These are phyloP conservation scores for Neonectria coccinea DNA, from an alignment of 2,329 filamentous ascomycete species.

Conservation along the genomic window DNA sequence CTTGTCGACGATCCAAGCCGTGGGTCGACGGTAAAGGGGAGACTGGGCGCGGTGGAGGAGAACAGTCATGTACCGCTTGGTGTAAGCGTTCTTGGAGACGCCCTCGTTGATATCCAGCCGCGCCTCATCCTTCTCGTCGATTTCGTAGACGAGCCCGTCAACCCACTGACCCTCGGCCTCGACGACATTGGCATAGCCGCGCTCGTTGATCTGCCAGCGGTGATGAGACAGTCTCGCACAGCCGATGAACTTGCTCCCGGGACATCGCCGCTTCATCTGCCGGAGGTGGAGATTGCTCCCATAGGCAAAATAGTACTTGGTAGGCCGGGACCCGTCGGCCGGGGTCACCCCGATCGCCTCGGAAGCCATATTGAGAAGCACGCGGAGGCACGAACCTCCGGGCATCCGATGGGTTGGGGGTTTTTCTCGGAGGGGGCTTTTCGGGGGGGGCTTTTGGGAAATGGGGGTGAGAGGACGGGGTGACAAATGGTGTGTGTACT, in stretches of 20 bases:
- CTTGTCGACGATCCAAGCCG: constrained; percentile 53
- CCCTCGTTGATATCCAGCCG: constrained; percentile 56
- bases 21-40: constrained; percentile 52
- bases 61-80: constrained; percentile 51
- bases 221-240: constrained; percentile 53
- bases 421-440: neutral
- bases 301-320: constrained; percentile 59
- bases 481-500: constrained; percentile 18
- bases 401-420: constrained; percentile 36
- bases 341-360: constrained; percentile 32
- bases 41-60: constrained; percentile 49
- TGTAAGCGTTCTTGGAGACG: constrained; percentile 54
- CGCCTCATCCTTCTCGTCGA: constrained; percentile 52
- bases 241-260: constrained; percentile 55
- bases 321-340: constrained; percentile 37
- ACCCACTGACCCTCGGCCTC: constrained; percentile 50
- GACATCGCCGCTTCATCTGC: constrained; percentile 60
- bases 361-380: constrained; percentile 41
- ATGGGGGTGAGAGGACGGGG: constrained; percentile 1
- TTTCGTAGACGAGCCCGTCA: constrained; percentile 56
- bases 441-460: constrained; percentile 4
- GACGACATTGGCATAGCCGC: constrained; percentile 59
- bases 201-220: constrained; percentile 61
- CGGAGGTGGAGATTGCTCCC: constrained; percentile 59
- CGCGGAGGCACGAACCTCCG: constrained; percentile 41